These are phyloP conservation scores for Boletellus ananas DNA, from an alignment of 768 basidiomycete genomes.

Conservation along the genomic window DNA sequence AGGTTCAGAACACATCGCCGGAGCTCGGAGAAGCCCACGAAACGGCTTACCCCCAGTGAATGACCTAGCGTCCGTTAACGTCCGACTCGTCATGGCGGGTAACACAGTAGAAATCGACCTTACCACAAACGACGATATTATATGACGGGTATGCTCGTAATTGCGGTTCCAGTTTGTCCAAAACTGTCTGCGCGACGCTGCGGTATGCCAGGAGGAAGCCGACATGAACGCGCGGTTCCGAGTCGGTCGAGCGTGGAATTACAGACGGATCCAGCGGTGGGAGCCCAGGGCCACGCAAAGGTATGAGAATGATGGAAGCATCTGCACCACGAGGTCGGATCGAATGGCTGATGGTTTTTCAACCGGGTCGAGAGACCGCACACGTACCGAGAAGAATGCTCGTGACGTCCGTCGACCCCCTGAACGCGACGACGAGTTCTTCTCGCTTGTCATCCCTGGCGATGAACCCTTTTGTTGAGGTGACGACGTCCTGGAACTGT, in stretches of 20 bases:
- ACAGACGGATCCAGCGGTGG: slow-evolving; percentile 10
- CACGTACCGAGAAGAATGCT: slow-evolving; percentile 19
- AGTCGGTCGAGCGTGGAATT: not conserved
- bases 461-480: slow-evolving; percentile 42
- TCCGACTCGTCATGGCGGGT: not conserved
- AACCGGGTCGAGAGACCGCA: not conserved
- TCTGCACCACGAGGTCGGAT: slow-evolving; percentile 11
- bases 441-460: slow-evolving; percentile 40
- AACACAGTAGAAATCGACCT: not conserved
- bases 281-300: slow-evolving; percentile 25
- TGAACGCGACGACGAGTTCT: slow-evolving; percentile 42
- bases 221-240: slow-evolving; percentile 30
- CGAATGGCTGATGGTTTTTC: not conserved
- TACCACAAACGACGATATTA: slow-evolving; percentile 32
- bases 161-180: slow-evolving; percentile 29
- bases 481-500: slow-evolving; percentile 37
- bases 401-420: slow-evolving; percentile 33
- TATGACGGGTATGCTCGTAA: slow-evolving; percentile 33
- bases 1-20: slow-evolving; percentile 2
- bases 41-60: slow-evolving; percentile 35
- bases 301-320: slow-evolving; percentile 14
- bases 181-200: slow-evolving; percentile 28
- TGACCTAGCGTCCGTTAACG: slow-evolving; percentile 30
- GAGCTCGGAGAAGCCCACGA: not conserved
- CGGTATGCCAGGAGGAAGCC: slow-evolving; percentile 37